Evolutionary conservation across 495 filamentous ascomycete genomes (phyloP).

Genomic region (Xylaria curta): DNA sequence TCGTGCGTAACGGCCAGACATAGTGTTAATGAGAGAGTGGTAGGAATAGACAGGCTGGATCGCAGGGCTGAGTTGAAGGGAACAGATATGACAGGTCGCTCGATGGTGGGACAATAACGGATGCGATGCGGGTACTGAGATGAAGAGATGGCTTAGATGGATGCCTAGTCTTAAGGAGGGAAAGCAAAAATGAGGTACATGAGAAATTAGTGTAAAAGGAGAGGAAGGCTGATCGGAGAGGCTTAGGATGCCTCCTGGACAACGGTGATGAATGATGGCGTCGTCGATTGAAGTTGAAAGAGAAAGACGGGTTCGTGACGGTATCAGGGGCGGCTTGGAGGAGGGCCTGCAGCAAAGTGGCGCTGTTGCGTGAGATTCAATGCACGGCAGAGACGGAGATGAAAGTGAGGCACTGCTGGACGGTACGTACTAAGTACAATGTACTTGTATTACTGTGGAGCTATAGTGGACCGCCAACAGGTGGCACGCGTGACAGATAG

Average conservation of each 20-base stretch:
- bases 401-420: not conserved
- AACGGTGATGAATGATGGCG: not conserved
- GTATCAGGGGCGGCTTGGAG: slow-evolving; percentile 7
- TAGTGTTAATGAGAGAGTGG: slow-evolving; percentile 53
- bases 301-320: not conserved
- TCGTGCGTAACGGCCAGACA: slow-evolving; percentile 85
- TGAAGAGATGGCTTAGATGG: slow-evolving; percentile 1
- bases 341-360: slow-evolving; percentile 14
- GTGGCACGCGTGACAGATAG: not conserved
- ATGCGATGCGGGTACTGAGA: not conserved
- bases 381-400: slow-evolving; percentile 10
- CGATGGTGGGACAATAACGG: not conserved
- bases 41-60: no score
- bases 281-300: slow-evolving; percentile 7
- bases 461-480: not conserved
- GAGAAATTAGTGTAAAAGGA: not conserved
- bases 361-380: slow-evolving; percentile 10
- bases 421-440: not conserved
- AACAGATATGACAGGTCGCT: not conserved
- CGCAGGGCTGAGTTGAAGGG: not conserved
- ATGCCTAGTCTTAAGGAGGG: not conserved
- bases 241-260: not conserved
- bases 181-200: not conserved
- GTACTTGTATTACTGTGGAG: not conserved
- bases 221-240: not conserved